Conservation (phyloP, 2,329 filamentous ascomycete genomes). For the Parastagonospora avenae region DNA sequence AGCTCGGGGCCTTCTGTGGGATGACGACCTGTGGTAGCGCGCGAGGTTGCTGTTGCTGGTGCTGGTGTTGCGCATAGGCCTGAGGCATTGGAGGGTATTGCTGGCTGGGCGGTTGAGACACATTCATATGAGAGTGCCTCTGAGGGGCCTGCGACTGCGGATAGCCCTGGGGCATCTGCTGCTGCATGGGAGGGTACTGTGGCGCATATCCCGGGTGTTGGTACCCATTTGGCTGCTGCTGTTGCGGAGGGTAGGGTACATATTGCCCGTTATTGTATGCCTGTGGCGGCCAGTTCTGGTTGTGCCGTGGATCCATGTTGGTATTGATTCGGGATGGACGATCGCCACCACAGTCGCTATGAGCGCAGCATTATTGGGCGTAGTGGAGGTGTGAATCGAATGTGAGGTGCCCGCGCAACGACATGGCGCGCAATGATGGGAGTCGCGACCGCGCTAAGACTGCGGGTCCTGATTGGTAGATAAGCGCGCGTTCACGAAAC, state of each 20-base stretch:
- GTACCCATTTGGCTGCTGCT: slow-evolving; percentile 34
- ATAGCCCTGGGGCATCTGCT: slow-evolving; percentile 28
- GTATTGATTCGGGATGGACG: not conserved
- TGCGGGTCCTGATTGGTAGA: slow-evolving; percentile 15
- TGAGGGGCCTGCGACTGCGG: slow-evolving; percentile 25
- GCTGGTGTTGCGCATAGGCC: slow-evolving; percentile 10
- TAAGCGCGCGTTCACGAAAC: slow-evolving; percentile 16
- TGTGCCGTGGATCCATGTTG: slow-evolving; percentile 42
- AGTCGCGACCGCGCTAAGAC: slow-evolving; percentile 16
- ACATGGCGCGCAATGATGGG: slow-evolving; percentile 7
- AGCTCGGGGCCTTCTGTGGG: slow-evolving; percentile 25
- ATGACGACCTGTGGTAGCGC: slow-evolving; percentile 37
- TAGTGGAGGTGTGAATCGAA: slow-evolving; percentile 16
- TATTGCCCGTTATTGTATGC: slow-evolving; percentile 37
- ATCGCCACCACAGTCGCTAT: slow-evolving; percentile 20
- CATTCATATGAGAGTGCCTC: slow-evolving; percentile 19
- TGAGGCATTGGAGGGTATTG: slow-evolving; percentile 29
- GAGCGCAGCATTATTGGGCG: slow-evolving; percentile 22
- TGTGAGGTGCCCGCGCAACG: not conserved
- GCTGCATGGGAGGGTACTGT: slow-evolving; percentile 27
- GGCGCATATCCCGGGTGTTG: slow-evolving; percentile 31
- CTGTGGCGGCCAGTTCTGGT: slow-evolving; percentile 42
- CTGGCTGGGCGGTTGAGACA: slow-evolving; percentile 30
- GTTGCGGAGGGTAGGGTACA: slow-evolving; percentile 31
- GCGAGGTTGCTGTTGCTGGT: slow-evolving; percentile 25